A percentile compares a stretch with the other conserved stretches of the same genome.
These are phyloP conservation scores for Cytospora schulzeri DNA, from an alignment of 2,329 filamentous ascomycete genomes.

Conservation along the genomic window DNA sequence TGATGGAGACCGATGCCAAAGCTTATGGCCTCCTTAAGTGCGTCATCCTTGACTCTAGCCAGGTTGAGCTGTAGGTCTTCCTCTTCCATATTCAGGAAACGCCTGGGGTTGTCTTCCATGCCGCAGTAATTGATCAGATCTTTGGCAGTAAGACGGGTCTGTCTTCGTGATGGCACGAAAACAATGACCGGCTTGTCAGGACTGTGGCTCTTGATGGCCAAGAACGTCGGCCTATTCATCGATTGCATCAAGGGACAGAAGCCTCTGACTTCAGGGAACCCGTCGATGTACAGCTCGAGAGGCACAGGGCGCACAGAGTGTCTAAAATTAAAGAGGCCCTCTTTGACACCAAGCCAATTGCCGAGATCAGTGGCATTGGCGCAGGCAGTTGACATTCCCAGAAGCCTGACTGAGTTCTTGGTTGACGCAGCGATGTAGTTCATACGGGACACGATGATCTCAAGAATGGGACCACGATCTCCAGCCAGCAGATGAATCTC, in stretches of 20 bases:
- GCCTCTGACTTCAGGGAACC: constrained; percentile 90
- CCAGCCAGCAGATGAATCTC: constrained; percentile 97
- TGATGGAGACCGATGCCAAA: constrained; percentile 98
- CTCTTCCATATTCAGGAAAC: constrained; percentile 92
- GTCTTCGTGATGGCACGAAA: constrained; percentile 91
- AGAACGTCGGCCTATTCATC: constrained; percentile 96
- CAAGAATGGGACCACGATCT: constrained; percentile 93
- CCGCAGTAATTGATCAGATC: constrained; percentile 97
- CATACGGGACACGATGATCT: constrained; percentile 94
- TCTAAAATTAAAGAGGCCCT: constrained; percentile 93
- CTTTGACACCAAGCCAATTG: constrained; percentile 96
- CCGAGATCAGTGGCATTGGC: constrained; percentile 92
- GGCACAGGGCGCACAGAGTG: constrained; percentile 97
- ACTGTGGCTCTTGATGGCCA: constrained; percentile 95
- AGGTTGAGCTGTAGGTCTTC: constrained; percentile 89
- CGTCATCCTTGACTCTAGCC: constrained; percentile 88
- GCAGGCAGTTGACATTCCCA: constrained; percentile 99
- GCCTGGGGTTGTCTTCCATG: constrained; percentile 95
- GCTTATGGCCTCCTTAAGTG: constrained; percentile 87
- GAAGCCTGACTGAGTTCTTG: constrained; percentile 81
- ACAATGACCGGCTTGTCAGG: constrained; percentile 97
- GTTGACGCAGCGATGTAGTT: constrained; percentile 98
- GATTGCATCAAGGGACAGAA: constrained; percentile 99
- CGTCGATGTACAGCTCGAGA: constrained; percentile 94
- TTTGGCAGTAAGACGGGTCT: constrained; percentile 92